Evolutionary conservation across 2,329 filamentous ascomycete genomes (phyloP), one percentile per base, ranked within the genome.

Genomic region (Amylocarpus encephaloides): DNA sequence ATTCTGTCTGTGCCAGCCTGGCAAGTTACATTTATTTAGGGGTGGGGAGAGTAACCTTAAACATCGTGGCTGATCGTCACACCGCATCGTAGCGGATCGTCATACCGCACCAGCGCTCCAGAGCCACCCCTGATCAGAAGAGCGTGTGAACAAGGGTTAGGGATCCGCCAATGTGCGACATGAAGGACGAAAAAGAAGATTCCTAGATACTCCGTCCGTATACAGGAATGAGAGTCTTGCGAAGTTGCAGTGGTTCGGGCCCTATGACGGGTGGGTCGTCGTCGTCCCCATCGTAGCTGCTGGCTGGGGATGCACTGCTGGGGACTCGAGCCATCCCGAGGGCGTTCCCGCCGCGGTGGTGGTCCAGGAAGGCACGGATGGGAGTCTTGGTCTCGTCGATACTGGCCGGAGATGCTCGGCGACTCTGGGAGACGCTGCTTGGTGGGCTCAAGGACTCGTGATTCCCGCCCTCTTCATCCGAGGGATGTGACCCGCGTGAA

Each of bases 401-500:
- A 32, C 47, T 55, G 5, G 19, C 26, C 26, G 43, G 48, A 11
- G 56, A 59, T 11, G 46, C 51, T 39, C 53, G 46, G 16, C 52
- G 50, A 16, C 36, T 36, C 9, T 49, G 51, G 5, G 42, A 46
- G n/a, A 51, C 16, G 34, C 49, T 58, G 3, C 54, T 51, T 2
- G 41, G 42, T 18, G 58, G 55, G 44, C 52, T 58, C 22, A 26
- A 26, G 4, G 22, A 26, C 22, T 26, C 22, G 4, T 33, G 49
- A 7, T 44, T 19, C 15, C 54, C 52, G 13, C 52, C 40, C 18
- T 36, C 45, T 22, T 51, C 53, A 15, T 43, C 44, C 10, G 54
- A 59, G 5, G 49, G 52, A n/a, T 55, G 45, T 22, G 59, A 62
- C 59, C 59, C 59, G 45, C 52, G 49, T 12, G 58, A 59, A 5